Evolutionary conservation across 768 basidiomycete genomes (phyloP).

Genomic region (Amanita jacksonii): DNA sequence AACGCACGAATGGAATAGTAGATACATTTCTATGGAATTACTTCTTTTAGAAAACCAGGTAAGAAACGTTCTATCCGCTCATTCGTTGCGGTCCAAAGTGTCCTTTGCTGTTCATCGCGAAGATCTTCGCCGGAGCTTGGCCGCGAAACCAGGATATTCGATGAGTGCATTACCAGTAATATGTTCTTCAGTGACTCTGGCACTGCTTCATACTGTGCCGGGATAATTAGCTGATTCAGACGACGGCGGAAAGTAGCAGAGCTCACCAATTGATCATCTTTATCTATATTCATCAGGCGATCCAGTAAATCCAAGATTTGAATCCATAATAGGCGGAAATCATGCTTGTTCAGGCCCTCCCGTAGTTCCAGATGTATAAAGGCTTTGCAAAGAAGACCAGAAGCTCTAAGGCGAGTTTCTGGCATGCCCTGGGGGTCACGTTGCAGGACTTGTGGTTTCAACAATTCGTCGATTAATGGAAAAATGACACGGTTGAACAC

Average conservation of each 20-base stretch:
- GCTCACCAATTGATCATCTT: constrained; percentile 79
- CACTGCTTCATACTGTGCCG: constrained; percentile 76
- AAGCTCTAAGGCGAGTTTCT: constrained; percentile 82
- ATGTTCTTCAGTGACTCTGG: constrained; percentile 97
- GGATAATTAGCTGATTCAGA: background rate
- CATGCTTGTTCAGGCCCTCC: constrained; percentile 46
- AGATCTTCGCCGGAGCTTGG: constrained; percentile 35
- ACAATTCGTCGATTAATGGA: constrained; percentile 83
- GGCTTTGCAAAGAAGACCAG: constrained; percentile 86
- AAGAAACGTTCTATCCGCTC: constrained; percentile 86
- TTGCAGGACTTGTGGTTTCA: constrained; percentile 72
- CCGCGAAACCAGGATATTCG: constrained; percentile 63
- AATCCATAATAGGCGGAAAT: constrained; percentile 77
- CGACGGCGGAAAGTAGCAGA: background rate
- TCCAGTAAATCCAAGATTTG: constrained; percentile 85
- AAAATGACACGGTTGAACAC: constrained; percentile 87
- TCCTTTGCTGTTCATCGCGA: constrained; percentile 52
- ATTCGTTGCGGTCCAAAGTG: constrained; percentile 77
- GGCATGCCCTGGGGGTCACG: constrained; percentile 82
- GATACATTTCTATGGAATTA: constrained; percentile 38
- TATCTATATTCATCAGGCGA: constrained; percentile 78
- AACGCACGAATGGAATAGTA: background rate
- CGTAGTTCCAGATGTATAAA: constrained; percentile 91
- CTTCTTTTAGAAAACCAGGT: constrained; percentile 76
- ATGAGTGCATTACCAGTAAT: constrained; percentile 91